Evolutionary conservation across 1,284 basidiomycete species (phyloP).

Genomic region (Puccinia polysora): DNA sequence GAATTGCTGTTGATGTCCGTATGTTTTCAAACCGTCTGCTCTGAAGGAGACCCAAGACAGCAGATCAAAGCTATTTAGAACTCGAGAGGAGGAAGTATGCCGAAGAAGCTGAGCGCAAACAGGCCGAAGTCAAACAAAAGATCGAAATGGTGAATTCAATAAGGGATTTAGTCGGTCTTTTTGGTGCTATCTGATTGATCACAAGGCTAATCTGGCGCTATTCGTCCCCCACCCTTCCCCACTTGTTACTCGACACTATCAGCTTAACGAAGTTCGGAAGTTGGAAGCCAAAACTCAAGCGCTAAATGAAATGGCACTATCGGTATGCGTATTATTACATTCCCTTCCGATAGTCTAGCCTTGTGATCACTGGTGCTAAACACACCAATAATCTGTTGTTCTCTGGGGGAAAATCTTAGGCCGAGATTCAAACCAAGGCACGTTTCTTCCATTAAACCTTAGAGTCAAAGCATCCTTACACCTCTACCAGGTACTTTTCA

Average conservation of each 20-base stretch:
- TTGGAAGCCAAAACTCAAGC: conserved; percentile 40
- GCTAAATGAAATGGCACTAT: conserved; percentile 33
- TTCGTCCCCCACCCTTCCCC: background rate
- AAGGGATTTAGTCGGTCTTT: background rate
- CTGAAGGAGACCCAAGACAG: conserved; percentile 29
- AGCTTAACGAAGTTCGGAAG: conserved; percentile 36
- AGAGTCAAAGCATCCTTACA: background rate
- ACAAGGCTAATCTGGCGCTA: background rate
- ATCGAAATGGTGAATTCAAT: conserved; percentile 18
- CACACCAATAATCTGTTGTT: background rate
- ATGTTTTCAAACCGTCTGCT: background rate
- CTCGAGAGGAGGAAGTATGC: conserved; percentile 11
- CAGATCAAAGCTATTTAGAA: conserved; percentile 26
- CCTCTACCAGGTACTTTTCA: background rate
- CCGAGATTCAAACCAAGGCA: conserved; percentile 34
- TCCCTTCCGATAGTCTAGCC: background rate
- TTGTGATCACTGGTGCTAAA: too few relatives aligned
- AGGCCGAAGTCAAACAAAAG: conserved; percentile 33
- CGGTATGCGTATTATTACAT: conserved; percentile 1
- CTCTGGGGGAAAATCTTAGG: conserved; percentile 2
- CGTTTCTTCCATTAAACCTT: background rate
- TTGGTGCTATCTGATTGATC: background rate
- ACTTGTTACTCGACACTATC: background rate
- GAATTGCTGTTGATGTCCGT: background rate
- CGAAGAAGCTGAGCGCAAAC: conserved; percentile 27